A percentile compares a stretch with the other conserved stretches of the same genome.
Evolutionary conservation across 495 filamentous ascomycete genomes (phyloP).

Genomic region (Aspergillus indologenus): DNA sequence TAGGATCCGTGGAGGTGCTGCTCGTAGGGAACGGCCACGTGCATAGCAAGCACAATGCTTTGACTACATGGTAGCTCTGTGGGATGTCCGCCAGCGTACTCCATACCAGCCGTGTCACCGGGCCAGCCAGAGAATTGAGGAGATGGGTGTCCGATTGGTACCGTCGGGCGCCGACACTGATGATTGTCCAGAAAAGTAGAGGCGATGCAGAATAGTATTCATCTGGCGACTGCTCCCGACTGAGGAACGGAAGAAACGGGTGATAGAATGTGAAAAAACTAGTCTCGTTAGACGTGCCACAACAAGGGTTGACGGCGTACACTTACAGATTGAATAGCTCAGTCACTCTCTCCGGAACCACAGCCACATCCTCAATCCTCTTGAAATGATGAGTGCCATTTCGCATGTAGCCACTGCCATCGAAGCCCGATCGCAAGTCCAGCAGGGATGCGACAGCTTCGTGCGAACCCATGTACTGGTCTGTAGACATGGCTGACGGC

Average conservation of each 20-base stretch:
- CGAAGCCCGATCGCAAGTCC: slow-evolving; percentile 61
- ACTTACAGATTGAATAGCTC: slow-evolving; percentile 72
- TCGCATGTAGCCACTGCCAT: slow-evolving; percentile 45
- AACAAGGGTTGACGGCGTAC: neutral
- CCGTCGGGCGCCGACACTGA: slow-evolving; percentile 76
- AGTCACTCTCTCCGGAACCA: slow-evolving; percentile 67
- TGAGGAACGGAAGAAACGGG: slow-evolving; percentile 80
- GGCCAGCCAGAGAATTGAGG: slow-evolving; percentile 65
- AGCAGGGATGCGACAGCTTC: slow-evolving; percentile 81
- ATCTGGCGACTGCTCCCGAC: slow-evolving; percentile 65
- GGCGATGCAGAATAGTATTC: slow-evolving; percentile 70
- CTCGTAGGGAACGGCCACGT: slow-evolving; percentile 88
- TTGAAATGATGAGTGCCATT: slow-evolving; percentile 45
- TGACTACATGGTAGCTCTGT: slow-evolving; percentile 85
- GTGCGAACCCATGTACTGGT: slow-evolving; percentile 74
- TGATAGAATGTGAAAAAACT: slow-evolving; percentile 79
- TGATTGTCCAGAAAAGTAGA: slow-evolving; percentile 83
- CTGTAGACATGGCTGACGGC: slow-evolving; percentile 43
- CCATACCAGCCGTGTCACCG: slow-evolving; percentile 76
- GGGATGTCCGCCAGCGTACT: slow-evolving; percentile 76
- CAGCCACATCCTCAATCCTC: slow-evolving; percentile 67
- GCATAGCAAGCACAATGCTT: slow-evolving; percentile 84
- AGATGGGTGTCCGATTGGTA: slow-evolving; percentile 63
- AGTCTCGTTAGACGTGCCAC: slow-evolving; percentile 11
- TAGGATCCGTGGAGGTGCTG: slow-evolving; percentile 82